These are phyloP conservation scores for Perilla frutescens DNA, from an alignment of 257 asterid species.

Conservation along the genomic window DNA sequence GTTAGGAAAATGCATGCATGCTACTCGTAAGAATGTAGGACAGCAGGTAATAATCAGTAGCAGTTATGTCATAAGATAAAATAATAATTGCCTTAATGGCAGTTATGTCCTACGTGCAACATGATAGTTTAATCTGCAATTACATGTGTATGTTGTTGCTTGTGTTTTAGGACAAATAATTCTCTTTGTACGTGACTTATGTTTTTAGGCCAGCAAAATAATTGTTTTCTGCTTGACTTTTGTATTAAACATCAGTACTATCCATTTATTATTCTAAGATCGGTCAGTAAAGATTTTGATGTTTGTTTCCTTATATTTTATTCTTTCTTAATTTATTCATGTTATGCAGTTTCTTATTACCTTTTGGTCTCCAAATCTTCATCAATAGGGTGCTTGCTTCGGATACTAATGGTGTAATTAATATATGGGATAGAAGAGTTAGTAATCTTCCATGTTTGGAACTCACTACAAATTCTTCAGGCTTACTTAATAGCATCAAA, in stretches of 20 bases:
- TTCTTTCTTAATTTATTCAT: constrained; percentile 24
- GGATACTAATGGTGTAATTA: constrained; percentile 73
- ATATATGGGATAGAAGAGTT: constrained; percentile 93
- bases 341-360: constrained; percentile 31
- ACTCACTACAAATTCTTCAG: constrained; percentile 59
- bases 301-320: neutral
- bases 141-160: neutral
- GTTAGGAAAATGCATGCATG: neutral
- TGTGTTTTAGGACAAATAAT: neutral
- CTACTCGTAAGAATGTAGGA: neutral
- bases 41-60: neutral
- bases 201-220: neutral
- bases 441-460: constrained; percentile 77
- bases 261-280: neutral
- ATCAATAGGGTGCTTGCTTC: constrained; percentile 83
- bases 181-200: neutral
- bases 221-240: neutral
- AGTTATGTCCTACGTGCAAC: neutral
- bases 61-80: neutral
- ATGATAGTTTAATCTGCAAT: neutral
- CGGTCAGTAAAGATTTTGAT: constrained; percentile 8
- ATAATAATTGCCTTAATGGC: neutral
- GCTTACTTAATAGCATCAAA: constrained; percentile 76
- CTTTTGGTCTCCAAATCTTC: constrained; percentile 33
- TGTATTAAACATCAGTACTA: neutral